Conservation (phyloP, 1,284 basidiomycete species). For the Stygiomarasmius scandens region DNA sequence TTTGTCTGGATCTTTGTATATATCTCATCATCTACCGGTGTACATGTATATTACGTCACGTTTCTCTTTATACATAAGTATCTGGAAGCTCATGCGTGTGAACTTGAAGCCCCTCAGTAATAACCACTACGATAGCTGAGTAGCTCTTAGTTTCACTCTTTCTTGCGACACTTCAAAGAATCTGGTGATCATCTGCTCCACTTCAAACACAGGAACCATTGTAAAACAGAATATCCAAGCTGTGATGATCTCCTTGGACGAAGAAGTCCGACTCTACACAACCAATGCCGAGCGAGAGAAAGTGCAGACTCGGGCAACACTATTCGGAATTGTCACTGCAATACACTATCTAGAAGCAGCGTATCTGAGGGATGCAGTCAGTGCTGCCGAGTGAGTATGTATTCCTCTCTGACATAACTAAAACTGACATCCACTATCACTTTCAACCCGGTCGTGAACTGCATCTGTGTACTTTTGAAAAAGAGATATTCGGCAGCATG, state of each 20-base stretch:
- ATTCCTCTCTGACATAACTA: neutral
- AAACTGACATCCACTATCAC: neutral
- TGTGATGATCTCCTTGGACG: conserved; percentile 70
- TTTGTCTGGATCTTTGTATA: too few relatives aligned
- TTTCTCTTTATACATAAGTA: too few relatives aligned
- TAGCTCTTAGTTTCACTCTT: too few relatives aligned
- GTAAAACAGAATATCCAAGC: too few relatives aligned
- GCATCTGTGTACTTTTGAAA: conserved; percentile 9
- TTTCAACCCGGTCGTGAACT: neutral
- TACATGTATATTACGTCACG: too few relatives aligned
- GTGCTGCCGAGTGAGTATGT: conserved; percentile 81
- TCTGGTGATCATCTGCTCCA: too few relatives aligned
- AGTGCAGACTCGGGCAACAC: conserved; percentile 86
- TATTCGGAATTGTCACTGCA: conserved; percentile 90
- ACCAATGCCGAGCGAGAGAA: conserved; percentile 90
- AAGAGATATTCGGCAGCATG: conserved; percentile 96
- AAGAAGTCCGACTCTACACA: conserved; percentile 89
- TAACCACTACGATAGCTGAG: too few relatives aligned
- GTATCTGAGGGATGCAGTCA: conserved; percentile 92
- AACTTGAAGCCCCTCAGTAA: too few relatives aligned
- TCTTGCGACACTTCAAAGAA: too few relatives aligned
- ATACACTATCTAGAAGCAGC: conserved; percentile 95
- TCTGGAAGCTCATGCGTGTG: too few relatives aligned
- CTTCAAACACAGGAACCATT: too few relatives aligned
- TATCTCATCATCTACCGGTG: too few relatives aligned